These are phyloP conservation scores for Dichotomopilus funicola DNA, from an alignment of 2,329 filamentous ascomycete species.

Conservation along the genomic window DNA sequence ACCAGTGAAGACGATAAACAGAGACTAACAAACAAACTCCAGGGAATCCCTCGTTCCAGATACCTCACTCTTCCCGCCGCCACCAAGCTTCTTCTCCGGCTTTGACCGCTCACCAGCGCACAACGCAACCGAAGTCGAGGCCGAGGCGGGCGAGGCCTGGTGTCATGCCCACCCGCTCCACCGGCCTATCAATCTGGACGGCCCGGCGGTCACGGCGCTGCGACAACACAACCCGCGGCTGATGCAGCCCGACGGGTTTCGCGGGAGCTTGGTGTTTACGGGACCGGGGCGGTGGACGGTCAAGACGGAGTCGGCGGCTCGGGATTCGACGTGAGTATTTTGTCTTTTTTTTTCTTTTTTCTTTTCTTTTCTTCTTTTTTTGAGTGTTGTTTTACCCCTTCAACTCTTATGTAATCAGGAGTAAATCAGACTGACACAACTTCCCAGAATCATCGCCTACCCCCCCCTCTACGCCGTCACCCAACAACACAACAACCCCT, in stretches of 20 bases:
- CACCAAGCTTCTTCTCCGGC: conserved; percentile 58
- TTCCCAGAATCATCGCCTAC: conserved; percentile 51
- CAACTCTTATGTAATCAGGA: too few species aligned
- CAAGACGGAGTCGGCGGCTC: conserved; percentile 35
- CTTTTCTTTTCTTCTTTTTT: not conserved
- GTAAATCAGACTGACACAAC: not conserved
- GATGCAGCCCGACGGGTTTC: conserved; percentile 42
- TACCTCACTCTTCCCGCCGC: conserved; percentile 64
- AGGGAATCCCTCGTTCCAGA: conserved; percentile 62
- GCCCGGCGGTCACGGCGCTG: conserved; percentile 42
- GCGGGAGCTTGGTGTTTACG: conserved; percentile 40
- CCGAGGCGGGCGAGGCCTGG: conserved; percentile 60
- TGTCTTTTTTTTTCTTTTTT: not conserved
- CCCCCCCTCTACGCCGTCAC: conserved; percentile 61
- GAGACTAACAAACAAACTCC: not conserved
- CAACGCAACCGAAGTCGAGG: conserved; percentile 61
- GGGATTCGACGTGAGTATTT: conserved; percentile 37
- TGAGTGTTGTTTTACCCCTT: not conserved
- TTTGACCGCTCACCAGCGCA: conserved; percentile 60
- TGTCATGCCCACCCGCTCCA: conserved; percentile 54
- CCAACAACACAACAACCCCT: conserved; percentile 40
- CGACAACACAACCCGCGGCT: conserved; percentile 47
- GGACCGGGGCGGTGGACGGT: conserved; percentile 48
- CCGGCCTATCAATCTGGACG: conserved; percentile 44
- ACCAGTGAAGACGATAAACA: too few species aligned